phyloP scores from a whole-genome alignment of 2,329 filamentous ascomycete species.

The Hypoxylon sp. region DNA sequence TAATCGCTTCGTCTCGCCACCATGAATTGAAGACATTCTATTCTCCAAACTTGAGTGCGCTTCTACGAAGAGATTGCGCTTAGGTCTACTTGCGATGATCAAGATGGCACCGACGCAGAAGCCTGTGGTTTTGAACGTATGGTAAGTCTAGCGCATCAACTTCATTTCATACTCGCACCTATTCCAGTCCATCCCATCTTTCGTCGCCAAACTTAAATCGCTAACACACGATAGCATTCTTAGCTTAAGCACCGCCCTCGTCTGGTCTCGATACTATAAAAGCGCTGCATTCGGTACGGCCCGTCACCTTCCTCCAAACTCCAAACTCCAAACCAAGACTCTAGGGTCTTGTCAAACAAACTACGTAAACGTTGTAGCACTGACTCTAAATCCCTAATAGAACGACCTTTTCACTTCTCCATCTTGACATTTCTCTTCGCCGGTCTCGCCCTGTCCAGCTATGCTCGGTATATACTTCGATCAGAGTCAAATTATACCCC shows the following conservation, averaged over 20 bases:
- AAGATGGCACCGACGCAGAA: constrained; percentile 27
- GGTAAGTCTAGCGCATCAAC: constrained; percentile 25
- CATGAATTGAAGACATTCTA: too few species aligned
- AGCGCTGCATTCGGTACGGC: constrained; percentile 50
- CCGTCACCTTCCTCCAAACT: constrained; percentile 6
- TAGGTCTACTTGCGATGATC: neutral
- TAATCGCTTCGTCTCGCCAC: too few species aligned
- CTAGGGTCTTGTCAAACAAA: too few species aligned
- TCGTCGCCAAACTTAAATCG: constrained; percentile 8
- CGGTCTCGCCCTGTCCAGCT: constrained; percentile 34
- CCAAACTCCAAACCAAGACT: too few species aligned
- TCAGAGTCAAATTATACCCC: constrained; percentile 21
- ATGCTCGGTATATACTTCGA: constrained; percentile 29
- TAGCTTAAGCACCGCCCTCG: constrained; percentile 36
- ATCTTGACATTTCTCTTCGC: constrained; percentile 42
- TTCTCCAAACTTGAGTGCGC: constrained; percentile 14
- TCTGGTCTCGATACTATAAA: constrained; percentile 47
- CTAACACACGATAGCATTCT: constrained; percentile 35
- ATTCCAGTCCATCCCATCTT: too few species aligned
- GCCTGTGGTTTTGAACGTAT: constrained; percentile 23
- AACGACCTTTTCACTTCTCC: constrained; percentile 49
- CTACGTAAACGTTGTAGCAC: neutral
- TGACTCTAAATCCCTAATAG: constrained; percentile 15
- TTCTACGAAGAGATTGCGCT: constrained; percentile 2
- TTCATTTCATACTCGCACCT: too few species aligned